phyloP scores from a whole-genome alignment of 148 eudicot species.

The Beta vulgaris region DNA sequence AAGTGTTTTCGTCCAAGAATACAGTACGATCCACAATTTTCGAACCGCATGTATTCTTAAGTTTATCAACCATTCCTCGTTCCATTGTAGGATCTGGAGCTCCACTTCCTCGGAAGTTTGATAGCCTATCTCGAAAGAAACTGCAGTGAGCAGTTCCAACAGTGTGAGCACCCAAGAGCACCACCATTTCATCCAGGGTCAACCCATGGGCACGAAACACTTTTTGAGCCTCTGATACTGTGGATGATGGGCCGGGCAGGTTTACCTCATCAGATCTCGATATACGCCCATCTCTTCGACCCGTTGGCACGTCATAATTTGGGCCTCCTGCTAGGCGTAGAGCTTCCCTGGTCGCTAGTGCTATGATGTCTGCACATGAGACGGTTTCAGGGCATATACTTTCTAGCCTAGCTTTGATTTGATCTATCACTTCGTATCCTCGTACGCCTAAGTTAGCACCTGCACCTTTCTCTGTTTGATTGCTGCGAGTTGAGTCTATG shows the following conservation, averaged over 20 bases:
- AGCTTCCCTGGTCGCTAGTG: conserved; percentile 21
- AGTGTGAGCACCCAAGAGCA: conserved; percentile 29
- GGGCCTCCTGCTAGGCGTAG: conserved; percentile 23
- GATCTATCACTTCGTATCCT: conserved; percentile 21
- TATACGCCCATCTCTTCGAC: conserved; percentile 25
- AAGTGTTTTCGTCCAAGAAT: conserved; percentile 33
- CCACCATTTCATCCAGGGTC: conserved; percentile 26
- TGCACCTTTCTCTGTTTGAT: conserved; percentile 24
- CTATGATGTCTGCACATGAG: conserved; percentile 29
- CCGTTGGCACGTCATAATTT: conserved; percentile 11
- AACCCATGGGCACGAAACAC: conserved; percentile 17
- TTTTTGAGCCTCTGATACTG: conserved; percentile 17
- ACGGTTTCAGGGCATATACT: conserved; percentile 14
- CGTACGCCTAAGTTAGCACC: conserved; percentile 17
- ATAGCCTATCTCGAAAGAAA: conserved; percentile 25
- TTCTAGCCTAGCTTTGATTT: conserved; percentile 22
- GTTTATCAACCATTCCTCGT: background rate
- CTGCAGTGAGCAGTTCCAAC: conserved; percentile 31
- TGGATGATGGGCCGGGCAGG: conserved; percentile 22
- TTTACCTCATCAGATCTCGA: conserved; percentile 17
- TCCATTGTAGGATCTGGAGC: conserved; percentile 24
- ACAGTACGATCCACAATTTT: conserved; percentile 23
- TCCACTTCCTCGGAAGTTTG: conserved; percentile 22
- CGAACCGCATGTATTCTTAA: conserved; percentile 10
- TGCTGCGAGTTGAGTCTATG: conserved; percentile 19